These are phyloP conservation scores for Biscutella laevigata DNA, from an alignment of 441 rosid genomes.

Conservation along the genomic window DNA sequence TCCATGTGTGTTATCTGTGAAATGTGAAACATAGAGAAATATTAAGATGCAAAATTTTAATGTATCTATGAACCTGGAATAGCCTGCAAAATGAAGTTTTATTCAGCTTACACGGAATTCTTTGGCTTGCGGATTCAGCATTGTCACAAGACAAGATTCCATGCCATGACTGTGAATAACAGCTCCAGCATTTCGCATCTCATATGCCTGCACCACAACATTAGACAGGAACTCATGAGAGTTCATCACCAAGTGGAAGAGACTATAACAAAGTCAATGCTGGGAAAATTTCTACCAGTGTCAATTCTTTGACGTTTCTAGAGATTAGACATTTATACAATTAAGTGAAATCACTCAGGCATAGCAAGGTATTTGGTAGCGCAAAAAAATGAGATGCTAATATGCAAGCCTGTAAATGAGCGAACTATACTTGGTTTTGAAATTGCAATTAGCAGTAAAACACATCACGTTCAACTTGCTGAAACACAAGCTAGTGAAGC, in stretches of 20 bases:
- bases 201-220: constrained; percentile 53
- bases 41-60: constrained; percentile 9
- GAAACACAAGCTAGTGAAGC: constrained; percentile 5
- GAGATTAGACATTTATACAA: neutral
- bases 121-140: constrained; percentile 72
- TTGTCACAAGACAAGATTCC: constrained; percentile 88
- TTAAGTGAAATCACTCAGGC: constrained; percentile 2
- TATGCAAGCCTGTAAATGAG: neutral
- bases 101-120: constrained; percentile 61
- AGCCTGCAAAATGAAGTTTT: neutral
- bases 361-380: constrained; percentile 1
- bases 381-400: neutral
- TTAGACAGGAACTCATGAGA: constrained; percentile 8
- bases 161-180: constrained; percentile 97
- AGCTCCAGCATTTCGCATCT: constrained; percentile 88
- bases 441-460: neutral
- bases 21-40: constrained; percentile 4
- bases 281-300: neutral
- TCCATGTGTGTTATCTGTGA: constrained; percentile 91
- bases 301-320: neutral
- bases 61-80: neutral
- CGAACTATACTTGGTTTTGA: neutral
- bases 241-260: constrained; percentile 5
- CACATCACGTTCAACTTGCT: neutral
- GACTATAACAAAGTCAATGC: neutral